phyloP scores from a whole-genome alignment of 2,329 filamentous ascomycete genomes.

The Trichoderma sp. region DNA sequence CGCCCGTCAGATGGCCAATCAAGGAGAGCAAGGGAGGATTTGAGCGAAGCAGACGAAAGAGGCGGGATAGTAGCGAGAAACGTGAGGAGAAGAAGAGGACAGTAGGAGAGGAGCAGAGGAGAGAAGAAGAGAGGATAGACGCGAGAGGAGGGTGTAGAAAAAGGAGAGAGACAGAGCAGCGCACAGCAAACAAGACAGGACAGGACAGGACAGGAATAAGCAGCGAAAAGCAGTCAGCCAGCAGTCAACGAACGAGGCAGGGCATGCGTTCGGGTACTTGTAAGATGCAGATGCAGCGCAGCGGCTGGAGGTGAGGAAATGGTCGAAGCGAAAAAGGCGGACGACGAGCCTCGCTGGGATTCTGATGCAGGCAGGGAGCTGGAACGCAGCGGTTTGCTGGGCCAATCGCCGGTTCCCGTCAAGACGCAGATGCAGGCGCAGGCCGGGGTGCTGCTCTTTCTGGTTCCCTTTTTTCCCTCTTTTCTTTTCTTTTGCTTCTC shows the following conservation, averaged over 20 bases:
- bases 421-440: not conserved
- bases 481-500: not conserved
- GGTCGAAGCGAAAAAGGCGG: conserved; percentile 11
- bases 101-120: not conserved
- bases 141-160: not conserved
- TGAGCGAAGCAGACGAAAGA: not conserved
- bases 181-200: not conserved
- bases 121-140: not conserved
- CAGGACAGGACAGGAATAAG: not conserved
- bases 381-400: conserved; percentile 1
- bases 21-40: not conserved
- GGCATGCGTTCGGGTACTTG: not conserved
- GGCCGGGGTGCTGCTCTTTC: not conserved
- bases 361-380: conserved; percentile 1
- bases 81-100: not conserved
- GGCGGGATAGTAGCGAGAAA: not conserved
- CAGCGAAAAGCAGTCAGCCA: not conserved
- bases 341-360: not conserved
- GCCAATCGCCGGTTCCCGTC: not conserved
- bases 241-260: not conserved
- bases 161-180: not conserved
- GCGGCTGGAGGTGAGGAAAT: not conserved
- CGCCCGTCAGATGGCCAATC: conserved; percentile 8
- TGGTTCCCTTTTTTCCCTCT: not conserved
- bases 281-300: not conserved